These are phyloP conservation scores for Candida maesae DNA, from an alignment of 805 yeast species.

Conservation along the genomic window DNA sequence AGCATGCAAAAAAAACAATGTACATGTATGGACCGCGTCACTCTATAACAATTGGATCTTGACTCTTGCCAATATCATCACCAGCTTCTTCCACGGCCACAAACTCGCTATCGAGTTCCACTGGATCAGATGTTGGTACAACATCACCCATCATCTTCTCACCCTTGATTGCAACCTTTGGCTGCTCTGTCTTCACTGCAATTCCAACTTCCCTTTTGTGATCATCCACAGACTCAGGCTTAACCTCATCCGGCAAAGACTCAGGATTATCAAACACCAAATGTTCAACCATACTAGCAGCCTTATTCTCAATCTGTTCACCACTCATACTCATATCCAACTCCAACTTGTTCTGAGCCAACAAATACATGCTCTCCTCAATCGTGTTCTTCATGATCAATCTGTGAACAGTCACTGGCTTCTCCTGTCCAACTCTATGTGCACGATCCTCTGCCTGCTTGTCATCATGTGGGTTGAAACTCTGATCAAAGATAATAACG, in stretches of 20 bases:
- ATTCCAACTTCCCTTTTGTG: background rate
- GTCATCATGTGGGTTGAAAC: constrained; percentile 98
- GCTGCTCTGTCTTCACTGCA: background rate
- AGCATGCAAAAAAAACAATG: background rate
- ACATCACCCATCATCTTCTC: no score
- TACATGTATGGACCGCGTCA: background rate
- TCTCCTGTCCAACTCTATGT: constrained; percentile 92
- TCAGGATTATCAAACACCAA: constrained; percentile 38
- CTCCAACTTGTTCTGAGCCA: constrained; percentile 89
- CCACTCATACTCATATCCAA: constrained; percentile 50
- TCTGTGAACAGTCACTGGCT: constrained; percentile 75
- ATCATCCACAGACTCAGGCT: constrained; percentile 10
- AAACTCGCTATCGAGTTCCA: background rate
- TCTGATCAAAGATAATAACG: constrained; percentile 87
- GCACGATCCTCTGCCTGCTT: constrained; percentile 99
- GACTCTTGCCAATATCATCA: background rate
- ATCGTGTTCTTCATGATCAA: constrained; percentile 71
- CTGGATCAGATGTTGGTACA: no score
- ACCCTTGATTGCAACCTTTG: background rate
- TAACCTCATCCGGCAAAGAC: constrained; percentile 35
- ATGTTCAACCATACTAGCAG: constrained; percentile 33
- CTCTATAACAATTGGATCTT: constrained; percentile 7
- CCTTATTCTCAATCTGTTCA: constrained; percentile 27
- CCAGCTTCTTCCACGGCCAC: background rate
- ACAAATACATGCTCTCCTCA: constrained; percentile 81